These are phyloP conservation scores for Yarrowia galli DNA, from an alignment of 1,139 yeast genomes.

Conservation along the genomic window DNA sequence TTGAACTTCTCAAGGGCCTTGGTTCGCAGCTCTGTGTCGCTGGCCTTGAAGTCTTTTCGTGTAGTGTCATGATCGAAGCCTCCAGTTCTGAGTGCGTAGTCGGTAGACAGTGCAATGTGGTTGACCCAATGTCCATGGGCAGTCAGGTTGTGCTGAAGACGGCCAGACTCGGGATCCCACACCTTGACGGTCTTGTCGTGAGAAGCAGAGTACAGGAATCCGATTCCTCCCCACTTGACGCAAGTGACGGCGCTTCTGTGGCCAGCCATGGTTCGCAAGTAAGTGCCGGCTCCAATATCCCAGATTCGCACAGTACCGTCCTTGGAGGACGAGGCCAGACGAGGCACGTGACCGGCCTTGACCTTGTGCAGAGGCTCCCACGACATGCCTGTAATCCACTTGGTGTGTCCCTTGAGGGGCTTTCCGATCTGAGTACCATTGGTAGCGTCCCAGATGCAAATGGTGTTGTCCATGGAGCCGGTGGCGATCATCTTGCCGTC, in stretches of 20 bases:
- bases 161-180: conserved; percentile 87
- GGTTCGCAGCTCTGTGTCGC: conserved; percentile 59
- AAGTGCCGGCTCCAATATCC: conserved; percentile 80
- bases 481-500: conserved; percentile 92
- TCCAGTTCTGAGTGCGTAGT: conserved; percentile 84
- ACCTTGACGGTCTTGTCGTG: conserved; percentile 94
- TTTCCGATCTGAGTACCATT: conserved; percentile 79
- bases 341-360: conserved; percentile 65
- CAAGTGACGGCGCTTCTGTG: conserved; percentile 91
- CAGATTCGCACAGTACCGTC: conserved; percentile 91
- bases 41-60: conserved; percentile 52
- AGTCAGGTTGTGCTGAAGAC: conserved; percentile 76
- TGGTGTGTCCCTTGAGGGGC: conserved; percentile 78
- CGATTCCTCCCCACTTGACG: conserved; percentile 95
- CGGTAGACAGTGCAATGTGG: conserved; percentile 90
- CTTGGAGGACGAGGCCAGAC: conserved; percentile 87
- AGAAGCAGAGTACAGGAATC: conserved; percentile 85
- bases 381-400: conserved; percentile 86
- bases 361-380: conserved; percentile 96
- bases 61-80: conserved; percentile 72
- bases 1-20: conserved; percentile 74
- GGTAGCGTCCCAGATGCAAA: conserved; percentile 83
- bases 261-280: conserved; percentile 79
- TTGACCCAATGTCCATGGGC: conserved; percentile 99
- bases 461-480: conserved; percentile 92